Percentiles rank a stretch among this genome's conserved stretches.
Evolutionary conservation across 257 asterid species (phyloP).

Genomic region (Anisodus tanguticus): DNA sequence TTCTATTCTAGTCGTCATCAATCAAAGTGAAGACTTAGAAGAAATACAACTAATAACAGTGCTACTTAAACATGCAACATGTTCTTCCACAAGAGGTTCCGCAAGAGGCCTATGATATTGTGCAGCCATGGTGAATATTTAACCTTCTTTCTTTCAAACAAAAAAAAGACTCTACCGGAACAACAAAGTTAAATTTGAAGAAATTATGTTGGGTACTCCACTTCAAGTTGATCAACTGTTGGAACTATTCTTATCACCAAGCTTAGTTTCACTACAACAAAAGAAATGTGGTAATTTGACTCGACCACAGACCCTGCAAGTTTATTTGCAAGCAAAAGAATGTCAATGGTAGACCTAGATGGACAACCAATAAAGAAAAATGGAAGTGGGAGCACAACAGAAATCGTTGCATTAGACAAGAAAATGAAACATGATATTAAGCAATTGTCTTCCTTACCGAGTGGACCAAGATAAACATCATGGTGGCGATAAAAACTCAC

Average conservation of each 20-base stretch:
- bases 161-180: not conserved
- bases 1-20: not conserved
- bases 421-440: constrained; percentile 4
- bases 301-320: constrained; percentile 86
- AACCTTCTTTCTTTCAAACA: not conserved
- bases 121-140: constrained; percentile 6
- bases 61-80: constrained; percentile 20
- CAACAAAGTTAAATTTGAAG: constrained; percentile 14
- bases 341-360: not conserved
- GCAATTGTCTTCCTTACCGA: not conserved
- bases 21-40: not conserved
- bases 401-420: not conserved
- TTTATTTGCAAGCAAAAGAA: constrained; percentile 17
- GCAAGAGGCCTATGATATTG: not conserved
- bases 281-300: constrained; percentile 91
- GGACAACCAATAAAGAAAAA: not conserved
- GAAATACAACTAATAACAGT: constrained; percentile 16
- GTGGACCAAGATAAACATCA: not conserved
- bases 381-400: too few relatives aligned
- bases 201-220: not conserved
- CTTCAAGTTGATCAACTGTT: not conserved
- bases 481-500: not conserved
- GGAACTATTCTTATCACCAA: constrained; percentile 38
- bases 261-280: constrained; percentile 86
- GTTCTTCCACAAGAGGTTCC: not conserved